A percentile compares a stretch with the other conserved stretches of the same genome.
These are phyloP conservation scores for Pythium folliculosum DNA, from an alignment of 352 stramenopile species.

Conservation along the genomic window DNA sequence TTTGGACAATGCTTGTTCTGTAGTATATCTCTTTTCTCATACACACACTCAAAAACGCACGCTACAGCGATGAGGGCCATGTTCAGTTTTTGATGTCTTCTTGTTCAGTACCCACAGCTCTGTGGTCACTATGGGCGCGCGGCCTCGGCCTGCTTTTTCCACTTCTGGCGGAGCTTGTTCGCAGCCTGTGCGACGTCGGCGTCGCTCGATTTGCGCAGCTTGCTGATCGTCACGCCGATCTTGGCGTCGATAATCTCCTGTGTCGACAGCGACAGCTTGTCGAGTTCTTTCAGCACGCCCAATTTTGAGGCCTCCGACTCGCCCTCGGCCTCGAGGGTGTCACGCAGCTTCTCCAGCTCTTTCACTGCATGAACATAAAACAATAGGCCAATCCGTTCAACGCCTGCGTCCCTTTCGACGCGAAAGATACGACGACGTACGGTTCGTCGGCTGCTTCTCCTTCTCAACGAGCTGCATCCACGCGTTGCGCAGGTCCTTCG, in stretches of 20 bases:
- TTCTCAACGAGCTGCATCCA: constrained; percentile 71
- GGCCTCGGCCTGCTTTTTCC: constrained; percentile 55
- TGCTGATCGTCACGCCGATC: constrained; percentile 73
- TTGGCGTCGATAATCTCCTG: constrained; percentile 83
- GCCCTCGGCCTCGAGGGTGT: constrained; percentile 44
- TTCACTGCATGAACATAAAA: constrained; percentile 9
- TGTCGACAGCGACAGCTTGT: constrained; percentile 63
- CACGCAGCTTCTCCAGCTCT: constrained; percentile 53
- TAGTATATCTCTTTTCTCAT: neutral
- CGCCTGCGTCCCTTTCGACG: neutral
- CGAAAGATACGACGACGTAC: constrained; percentile 5
- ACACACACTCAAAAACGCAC: neutral
- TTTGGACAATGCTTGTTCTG: neutral
- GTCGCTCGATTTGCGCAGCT: constrained; percentile 78
- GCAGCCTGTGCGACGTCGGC: constrained; percentile 60
- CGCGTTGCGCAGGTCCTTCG: constrained; percentile 61
- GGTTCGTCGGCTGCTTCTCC: constrained; percentile 32
- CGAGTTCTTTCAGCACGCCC: constrained; percentile 54
- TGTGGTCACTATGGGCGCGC: neutral
- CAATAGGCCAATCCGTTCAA: neutral
- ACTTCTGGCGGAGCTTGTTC: constrained; percentile 74
- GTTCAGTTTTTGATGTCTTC: too few relatives aligned
- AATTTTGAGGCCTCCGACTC: constrained; percentile 42
- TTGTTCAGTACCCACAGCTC: neutral
- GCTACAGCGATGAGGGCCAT: neutral